Evolutionary conservation across 2,329 filamentous ascomycete species (phyloP).

Genomic region (Cercospora sojina): DNA sequence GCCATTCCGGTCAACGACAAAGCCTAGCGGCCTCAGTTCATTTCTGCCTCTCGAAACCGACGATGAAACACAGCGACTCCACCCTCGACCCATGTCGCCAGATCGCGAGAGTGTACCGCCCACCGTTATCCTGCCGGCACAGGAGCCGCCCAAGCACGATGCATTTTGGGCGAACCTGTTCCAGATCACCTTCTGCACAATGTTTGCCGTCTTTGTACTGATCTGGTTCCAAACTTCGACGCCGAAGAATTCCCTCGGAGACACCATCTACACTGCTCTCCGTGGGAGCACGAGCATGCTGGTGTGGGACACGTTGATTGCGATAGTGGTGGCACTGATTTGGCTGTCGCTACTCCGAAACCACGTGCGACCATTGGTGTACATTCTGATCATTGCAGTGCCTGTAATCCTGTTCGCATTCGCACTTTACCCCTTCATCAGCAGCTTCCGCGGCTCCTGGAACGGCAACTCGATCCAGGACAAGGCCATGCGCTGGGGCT

Average conservation of each 20-base stretch:
- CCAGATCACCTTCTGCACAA: conserved; percentile 75
- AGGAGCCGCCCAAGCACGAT: conserved; percentile 78
- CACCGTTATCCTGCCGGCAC: conserved; percentile 58
- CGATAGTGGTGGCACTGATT: conserved; percentile 79
- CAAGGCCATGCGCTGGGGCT: conserved; percentile 80
- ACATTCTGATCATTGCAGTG: conserved; percentile 76
- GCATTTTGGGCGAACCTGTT: conserved; percentile 90
- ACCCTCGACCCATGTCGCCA: conserved; percentile 50
- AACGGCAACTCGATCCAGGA: conserved; percentile 82
- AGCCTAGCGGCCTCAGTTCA: conserved; percentile 42
- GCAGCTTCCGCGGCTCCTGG: conserved; percentile 77
- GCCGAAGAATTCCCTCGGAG: conserved; percentile 74
- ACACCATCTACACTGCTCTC: conserved; percentile 90
- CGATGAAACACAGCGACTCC: conserved; percentile 48
- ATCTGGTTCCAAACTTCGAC: conserved; percentile 85
- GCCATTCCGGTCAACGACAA: conserved; percentile 51
- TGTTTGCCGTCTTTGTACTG: conserved; percentile 85
- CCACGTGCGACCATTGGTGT: conserved; percentile 81
- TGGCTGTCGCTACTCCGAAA: conserved; percentile 88
- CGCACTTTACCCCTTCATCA: conserved; percentile 84
- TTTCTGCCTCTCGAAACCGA: conserved; percentile 54
- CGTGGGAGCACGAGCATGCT: conserved; percentile 85
- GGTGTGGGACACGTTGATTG: conserved; percentile 86
- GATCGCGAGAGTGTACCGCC: conserved; percentile 56
- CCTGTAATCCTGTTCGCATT: conserved; percentile 86